Conservation (phyloP, 495 filamentous ascomycete genomes). For the Tetracladium setigerum region DNA sequence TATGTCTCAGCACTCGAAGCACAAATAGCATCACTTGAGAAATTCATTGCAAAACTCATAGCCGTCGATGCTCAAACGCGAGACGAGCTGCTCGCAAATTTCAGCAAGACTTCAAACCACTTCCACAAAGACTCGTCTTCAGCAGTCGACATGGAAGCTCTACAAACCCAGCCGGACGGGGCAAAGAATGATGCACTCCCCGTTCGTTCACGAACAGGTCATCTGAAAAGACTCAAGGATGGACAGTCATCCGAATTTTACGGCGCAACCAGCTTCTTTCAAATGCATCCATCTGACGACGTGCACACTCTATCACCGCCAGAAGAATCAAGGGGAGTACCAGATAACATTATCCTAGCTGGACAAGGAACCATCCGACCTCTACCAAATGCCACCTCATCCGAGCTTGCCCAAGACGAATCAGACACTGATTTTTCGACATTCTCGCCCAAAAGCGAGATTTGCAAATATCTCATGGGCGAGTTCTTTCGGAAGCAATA, state of each 20-base stretch:
- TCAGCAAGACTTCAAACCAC: conserved; percentile 5
- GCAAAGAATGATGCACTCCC: conserved; percentile 3
- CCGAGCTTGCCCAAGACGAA: conserved; percentile 10
- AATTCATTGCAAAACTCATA: conserved; percentile 23
- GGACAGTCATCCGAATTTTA: conserved; percentile 24
- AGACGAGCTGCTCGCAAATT: conserved; percentile 19
- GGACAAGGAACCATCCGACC: background rate
- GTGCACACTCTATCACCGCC: background rate
- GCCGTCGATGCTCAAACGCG: conserved; percentile 13
- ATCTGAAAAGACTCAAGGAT: conserved; percentile 20
- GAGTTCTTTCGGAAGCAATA: conserved; percentile 25
- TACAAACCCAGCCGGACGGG: background rate
- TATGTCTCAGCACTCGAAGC: conserved; percentile 26
- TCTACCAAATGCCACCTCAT: background rate
- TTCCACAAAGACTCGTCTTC: background rate
- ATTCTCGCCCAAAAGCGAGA: conserved; percentile 16
- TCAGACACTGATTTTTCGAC: background rate
- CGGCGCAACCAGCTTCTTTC: conserved; percentile 24
- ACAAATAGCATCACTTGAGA: conserved; percentile 23
- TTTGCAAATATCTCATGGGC: conserved; percentile 24
- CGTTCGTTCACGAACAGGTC: conserved; percentile 15
- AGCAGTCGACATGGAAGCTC: no score
- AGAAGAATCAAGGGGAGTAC: background rate
- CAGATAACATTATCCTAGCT: background rate
- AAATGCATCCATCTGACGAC: conserved; percentile 22